Evolutionary conservation across 441 rosid species (phyloP).

Genomic region (Flueggea neowawraea): DNA sequence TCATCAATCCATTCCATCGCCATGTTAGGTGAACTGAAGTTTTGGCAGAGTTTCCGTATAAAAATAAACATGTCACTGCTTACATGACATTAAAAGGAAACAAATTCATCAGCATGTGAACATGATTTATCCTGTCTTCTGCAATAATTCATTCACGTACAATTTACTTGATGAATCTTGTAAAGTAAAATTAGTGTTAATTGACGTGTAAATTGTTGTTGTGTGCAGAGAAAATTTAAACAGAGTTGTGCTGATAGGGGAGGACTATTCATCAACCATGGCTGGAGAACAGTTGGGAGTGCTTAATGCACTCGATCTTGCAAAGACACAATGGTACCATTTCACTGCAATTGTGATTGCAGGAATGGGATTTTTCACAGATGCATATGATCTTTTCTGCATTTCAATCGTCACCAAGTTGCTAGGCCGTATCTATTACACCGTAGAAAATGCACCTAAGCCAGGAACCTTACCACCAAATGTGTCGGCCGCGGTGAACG

Average conservation of each 20-base stretch:
- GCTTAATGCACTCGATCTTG: conserved; percentile 68
- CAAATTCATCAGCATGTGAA: too few relatives aligned
- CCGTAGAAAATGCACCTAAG: conserved; percentile 38
- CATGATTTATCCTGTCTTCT: too few relatives aligned
- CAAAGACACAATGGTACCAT: conserved; percentile 82
- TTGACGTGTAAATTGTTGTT: background rate
- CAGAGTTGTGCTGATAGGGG: background rate
- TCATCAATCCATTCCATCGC: too few relatives aligned
- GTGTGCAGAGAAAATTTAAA: background rate
- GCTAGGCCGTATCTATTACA: conserved; percentile 78
- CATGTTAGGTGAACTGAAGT: too few relatives aligned
- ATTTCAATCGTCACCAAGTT: conserved; percentile 74
- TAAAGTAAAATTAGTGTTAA: too few relatives aligned
- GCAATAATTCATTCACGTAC: too few relatives aligned
- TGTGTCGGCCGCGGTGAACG: conserved; percentile 74
- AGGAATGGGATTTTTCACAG: conserved; percentile 91
- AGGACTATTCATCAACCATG: conserved; percentile 21
- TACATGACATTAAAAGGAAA: too few relatives aligned
- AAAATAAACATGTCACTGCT: too few relatives aligned
- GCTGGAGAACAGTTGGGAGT: conserved; percentile 43
- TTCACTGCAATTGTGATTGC: conserved; percentile 76
- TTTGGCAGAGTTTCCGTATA: too few relatives aligned
- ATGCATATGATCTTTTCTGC: conserved; percentile 83
- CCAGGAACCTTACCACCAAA: conserved; percentile 73
- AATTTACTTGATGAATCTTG: too few relatives aligned